Base-by-base conservation (phyloP, 768 basidiomycete species). In the Lactifluus echinatus region DNA sequence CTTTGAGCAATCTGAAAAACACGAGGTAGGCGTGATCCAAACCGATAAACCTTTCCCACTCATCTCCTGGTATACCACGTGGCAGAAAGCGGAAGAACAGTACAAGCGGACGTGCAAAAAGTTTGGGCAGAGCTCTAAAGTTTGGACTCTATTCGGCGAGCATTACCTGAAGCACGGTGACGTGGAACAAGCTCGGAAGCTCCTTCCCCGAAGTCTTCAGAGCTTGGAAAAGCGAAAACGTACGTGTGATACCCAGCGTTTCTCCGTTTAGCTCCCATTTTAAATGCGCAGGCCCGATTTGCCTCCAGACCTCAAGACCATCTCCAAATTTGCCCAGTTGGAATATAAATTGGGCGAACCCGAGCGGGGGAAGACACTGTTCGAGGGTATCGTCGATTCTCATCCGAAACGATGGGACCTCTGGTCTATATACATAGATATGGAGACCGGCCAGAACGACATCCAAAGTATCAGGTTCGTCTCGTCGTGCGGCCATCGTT, bases 341-440 rank as follows among this genome's bases (percentile, higher is more conserved):
- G 96, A 99, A 69, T 99, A 97, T 72, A 94, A 88, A 68, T 75
- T 85, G 29, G 96, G 93, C 2, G 96, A 98, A 64, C 76, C 90
- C 1, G 96, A 99, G 69, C 83, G 96, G 46, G 96, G 94, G 28
- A 89, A 88, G 68, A 99, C 95, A 0, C 78, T 99, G 50, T 97
- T 96, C 59, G 95, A 98, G 68, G 96, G 95, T 43, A 90, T 99
- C 62, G 75, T 98, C 43, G 94, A 96, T 71, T 91, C 89, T 14
- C 93, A 97, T 73, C 87, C 93, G 3, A 97, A 94, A 72, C 82
- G 92, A 54, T 87, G 93, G 79, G 93, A 98, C 66, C 74, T 97
- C 48, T 98, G 96, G 95, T 88, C 85, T 39, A 75, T 97, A 49
- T 99, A 99, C 71, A 85, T 97, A 71, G 96, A 99, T 69, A 94